Base-by-base conservation (phyloP, 306 rosid genomes). In the Dalbergia oliveri region DNA sequence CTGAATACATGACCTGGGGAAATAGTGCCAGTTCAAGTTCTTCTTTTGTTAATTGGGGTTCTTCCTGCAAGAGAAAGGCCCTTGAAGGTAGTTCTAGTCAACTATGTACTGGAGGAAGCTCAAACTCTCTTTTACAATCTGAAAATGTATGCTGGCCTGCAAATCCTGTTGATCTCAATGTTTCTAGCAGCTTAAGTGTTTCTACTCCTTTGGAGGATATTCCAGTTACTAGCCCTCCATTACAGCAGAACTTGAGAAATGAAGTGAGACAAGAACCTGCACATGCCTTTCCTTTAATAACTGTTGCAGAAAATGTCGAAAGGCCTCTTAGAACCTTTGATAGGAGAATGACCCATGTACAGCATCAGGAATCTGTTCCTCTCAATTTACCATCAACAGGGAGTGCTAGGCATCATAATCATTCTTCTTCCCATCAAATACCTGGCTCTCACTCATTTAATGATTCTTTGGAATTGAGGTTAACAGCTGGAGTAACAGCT, bases 1-100 rank as follows among this genome's bases (percentile, higher is more conserved):
- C 90, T 78, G 82, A 85, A 66, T 80, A 76, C 84, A 78, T 85
- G 86, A 87, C 73, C 34, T 86, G 84, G 82, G 91, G 86, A 74
- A 81, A 76, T 75, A 80, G 84, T 73, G 69, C 79, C 54, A 82
- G 81, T 67, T 79, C 94, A 5, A 78, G 88, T 65, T 88, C 96
- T 68, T 83, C 93, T 53, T 85, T 88, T 41, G 93, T 84, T 23
- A 88, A 85, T 73, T 93, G 97, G 94, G 97, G 94, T 59, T 86
- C 91, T 83, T 91, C 93, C 50, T 89, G 98, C 89, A 93, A 93
- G 88, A 85, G 98, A 73, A 93, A 91, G 87, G 79, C 94, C 62
- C 84, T 91, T 82, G 97, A 93, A 87, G 93, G 88, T 74, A 88
- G 89, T 81, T 87, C 98, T 76, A 79, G 84, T 61, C 93, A 89